Evolutionary conservation across 805 yeast species (phyloP).

Genomic region (Candida odintsovae): DNA sequence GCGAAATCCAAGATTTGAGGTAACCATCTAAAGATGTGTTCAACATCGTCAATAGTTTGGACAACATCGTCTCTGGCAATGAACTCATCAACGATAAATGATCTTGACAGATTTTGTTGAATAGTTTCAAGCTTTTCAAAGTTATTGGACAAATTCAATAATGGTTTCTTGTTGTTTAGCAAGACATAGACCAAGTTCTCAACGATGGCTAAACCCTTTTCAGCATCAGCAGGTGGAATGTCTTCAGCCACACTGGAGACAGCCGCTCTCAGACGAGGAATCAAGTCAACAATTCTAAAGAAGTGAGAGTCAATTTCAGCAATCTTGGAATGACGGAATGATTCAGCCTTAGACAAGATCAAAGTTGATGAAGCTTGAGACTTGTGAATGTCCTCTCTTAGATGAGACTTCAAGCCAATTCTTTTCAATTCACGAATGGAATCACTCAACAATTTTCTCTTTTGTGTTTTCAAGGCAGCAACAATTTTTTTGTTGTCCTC

Average conservation of each 20-base stretch:
- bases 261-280: slow-evolving; percentile 72
- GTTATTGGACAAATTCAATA: slow-evolving; percentile 26
- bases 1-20: slow-evolving; percentile 31
- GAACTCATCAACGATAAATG: slow-evolving; percentile 16
- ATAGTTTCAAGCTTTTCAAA: slow-evolving; percentile 16
- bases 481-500: slow-evolving; percentile 71
- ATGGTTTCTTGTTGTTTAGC: slow-evolving; percentile 45
- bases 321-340: slow-evolving; percentile 36
- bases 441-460: slow-evolving; percentile 70
- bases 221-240: slow-evolving; percentile 67
- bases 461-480: slow-evolving; percentile 74
- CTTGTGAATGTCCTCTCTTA: slow-evolving; percentile 60
- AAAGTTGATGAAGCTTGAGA: slow-evolving; percentile 57
- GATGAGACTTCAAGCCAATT: slow-evolving; percentile 67
- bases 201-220: slow-evolving; percentile 67
- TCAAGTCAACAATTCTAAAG: slow-evolving; percentile 66
- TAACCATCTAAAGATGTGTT: slow-evolving; percentile 24
- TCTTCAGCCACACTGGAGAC: slow-evolving; percentile 61
- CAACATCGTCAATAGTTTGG: slow-evolving; percentile 8
- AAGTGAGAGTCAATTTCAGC: slow-evolving; percentile 49
- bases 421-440: slow-evolving; percentile 66
- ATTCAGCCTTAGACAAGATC: slow-evolving; percentile 49
- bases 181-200: slow-evolving; percentile 65
- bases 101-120: slow-evolving; percentile 18
- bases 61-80: slow-evolving; percentile 14